Evolutionary conservation across 192 early-diverging fungal genomes (phyloP), one percentile per base, ranked within the genome.

Genomic region (Coemansia umbellata): DNA sequence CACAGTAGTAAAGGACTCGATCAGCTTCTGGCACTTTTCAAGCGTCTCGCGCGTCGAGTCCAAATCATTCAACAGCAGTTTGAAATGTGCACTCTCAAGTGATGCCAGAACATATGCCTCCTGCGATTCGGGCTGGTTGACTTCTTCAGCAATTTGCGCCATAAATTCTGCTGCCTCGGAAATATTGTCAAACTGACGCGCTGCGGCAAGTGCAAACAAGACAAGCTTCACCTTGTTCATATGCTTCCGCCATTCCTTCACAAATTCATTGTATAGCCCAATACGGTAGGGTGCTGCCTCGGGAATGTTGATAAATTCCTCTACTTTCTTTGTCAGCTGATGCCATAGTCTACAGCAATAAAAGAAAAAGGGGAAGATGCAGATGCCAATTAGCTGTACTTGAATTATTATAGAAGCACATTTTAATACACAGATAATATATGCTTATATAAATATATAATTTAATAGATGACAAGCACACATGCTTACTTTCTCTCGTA

Each of bases 221-320:
- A 98, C 93, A 37, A 96, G 78, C 53, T 88, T 92, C 27, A 96
- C 78, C 68, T 91, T 85, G 82, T 95, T 98, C 87, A 99, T 92
- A 69, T 94, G 88, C 66, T 80, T 81, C 55, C 91, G 88, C 88
- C 90, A 99, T 50, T 99, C 94, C 6, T 78, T 66, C 19, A 99
- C 85, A 77, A 99, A 99, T 54, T 94, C 76, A 36, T 89, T 82
- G 72, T 92, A 98, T 31, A 99, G 50, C 8, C 82, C 79, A 24
- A 95, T 79, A 42, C 94, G 86, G 67, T 82, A 84, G 8, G 86
- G 74, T 43, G 80, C 83, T 6, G 96, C 88, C 22, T 81, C 80
- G 19, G 92, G 91, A 15, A 85, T 68, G 53, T 79, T 81, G 53
- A 93, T 79, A 58, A 95, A 95, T 41, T 83, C 81, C 36, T 90